These are phyloP conservation scores for Marasmius tenuissimus DNA, from an alignment of 1,284 basidiomycete species.

Conservation along the genomic window DNA sequence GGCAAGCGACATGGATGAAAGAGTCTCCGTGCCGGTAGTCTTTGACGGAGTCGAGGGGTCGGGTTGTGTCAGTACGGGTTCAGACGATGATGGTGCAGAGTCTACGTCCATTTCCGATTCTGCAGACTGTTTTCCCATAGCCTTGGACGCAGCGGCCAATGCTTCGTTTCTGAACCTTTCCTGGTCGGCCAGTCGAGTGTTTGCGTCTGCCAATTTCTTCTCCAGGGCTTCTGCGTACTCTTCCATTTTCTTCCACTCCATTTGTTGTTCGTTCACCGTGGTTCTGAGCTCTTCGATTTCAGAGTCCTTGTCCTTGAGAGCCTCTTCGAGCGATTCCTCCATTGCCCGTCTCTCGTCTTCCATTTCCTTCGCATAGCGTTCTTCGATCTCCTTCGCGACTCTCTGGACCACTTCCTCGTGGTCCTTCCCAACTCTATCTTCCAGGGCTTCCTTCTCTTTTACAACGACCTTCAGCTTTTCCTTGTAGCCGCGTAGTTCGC, in stretches of 20 bases:
- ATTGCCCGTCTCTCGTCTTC: constrained; percentile 1
- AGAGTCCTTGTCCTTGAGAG: background rate
- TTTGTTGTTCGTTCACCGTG: background rate
- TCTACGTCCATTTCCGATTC: background rate
- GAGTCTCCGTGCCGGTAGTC: background rate
- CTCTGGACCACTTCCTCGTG: background rate
- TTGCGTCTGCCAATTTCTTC: background rate
- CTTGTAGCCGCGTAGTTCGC: background rate
- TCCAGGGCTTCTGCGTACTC: background rate
- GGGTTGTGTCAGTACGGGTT: background rate
- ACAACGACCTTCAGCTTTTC: background rate
- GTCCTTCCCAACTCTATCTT: background rate
- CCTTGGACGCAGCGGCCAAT: background rate
- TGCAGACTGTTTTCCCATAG: background rate
- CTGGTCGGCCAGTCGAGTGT: background rate
- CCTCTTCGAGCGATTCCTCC: background rate
- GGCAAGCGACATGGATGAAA: background rate
- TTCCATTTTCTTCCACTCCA: background rate
- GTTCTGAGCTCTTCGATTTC: background rate
- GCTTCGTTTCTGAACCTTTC: background rate
- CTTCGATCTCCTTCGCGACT: background rate
- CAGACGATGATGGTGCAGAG: background rate
- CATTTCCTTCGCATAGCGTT: background rate
- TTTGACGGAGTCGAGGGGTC: background rate
- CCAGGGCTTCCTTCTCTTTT: background rate